Evolutionary conservation across 768 basidiomycete genomes (phyloP), one percentile per base, ranked within the genome.

Genomic region (Lentinula lateritia): DNA sequence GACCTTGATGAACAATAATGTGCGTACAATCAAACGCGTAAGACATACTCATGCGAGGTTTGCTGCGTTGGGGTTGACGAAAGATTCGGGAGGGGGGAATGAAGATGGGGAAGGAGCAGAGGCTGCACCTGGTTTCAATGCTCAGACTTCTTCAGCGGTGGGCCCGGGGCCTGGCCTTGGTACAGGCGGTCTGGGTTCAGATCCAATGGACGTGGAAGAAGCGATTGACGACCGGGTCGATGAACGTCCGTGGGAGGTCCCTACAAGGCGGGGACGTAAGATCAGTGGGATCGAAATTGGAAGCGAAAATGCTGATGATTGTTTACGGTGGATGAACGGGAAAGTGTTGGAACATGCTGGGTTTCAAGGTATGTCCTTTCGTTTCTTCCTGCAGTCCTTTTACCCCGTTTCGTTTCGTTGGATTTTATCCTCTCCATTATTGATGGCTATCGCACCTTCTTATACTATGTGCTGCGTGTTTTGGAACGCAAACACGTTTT

Each of bases 271-370:
- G 63, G 64, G 60, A 34, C 23, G 53, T 23, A 61, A 65, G 50
- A 46, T 66, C 35, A 65, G 65, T 41, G 79, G 77, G 10, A 66
- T 83, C 45, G 89, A 88, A 61, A 70, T 92, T 32, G 89, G 87
- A 1, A 80, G 80, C 62, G 74, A 78, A 61, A 85, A 79, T 61
- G 86, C 88, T 7, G 72, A 75, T 48, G 80, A 85, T 60, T 95
- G 88, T 74, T 68, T 89, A 68, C 76, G 79, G 65, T 93, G 87
- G 91, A 83, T 85, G 81, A 78, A 83, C 23, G 75, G 76, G 58
- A 93, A 92, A 75, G 80, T 96, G 55, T 68, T 97, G 67, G 93
- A 96, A 66, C 95, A 97, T 77, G 80, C 82, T 52, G 95, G 95
- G 2, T 97, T 97, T 68, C 95, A 97, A 80, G 92, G 94, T 90